Conservation (phyloP, 345 rosid genomes). For the Citrus trifoliata region DNA sequence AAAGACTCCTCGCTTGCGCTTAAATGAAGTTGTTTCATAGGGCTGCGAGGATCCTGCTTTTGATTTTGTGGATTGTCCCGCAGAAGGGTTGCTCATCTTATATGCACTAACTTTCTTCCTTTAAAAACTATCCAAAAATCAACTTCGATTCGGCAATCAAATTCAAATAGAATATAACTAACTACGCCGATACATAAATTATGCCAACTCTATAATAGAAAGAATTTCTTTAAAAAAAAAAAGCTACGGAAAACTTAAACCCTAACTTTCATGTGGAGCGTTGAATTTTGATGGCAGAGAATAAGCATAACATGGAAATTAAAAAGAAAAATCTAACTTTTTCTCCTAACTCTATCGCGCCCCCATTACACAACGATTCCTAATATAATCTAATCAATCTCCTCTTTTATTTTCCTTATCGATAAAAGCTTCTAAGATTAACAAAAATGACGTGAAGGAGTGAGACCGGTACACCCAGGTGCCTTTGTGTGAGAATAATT, state of each 20-base stretch:
- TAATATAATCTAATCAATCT: no score
- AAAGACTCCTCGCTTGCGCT: slow-evolving; percentile 81
- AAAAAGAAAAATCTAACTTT: not conserved
- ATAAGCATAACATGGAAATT: not conserved
- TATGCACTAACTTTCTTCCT: not conserved
- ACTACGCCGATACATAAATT: not conserved
- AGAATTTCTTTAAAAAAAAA: no score
- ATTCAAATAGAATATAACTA: not conserved
- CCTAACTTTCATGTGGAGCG: not conserved
- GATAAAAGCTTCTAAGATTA: no score
- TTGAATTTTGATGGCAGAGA: not conserved
- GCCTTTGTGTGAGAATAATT: no score
- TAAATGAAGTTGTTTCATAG: slow-evolving; percentile 53
- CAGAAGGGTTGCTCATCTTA: slow-evolving; percentile 38
- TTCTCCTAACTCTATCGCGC: not conserved
- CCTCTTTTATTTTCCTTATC: no score
- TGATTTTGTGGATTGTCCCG: slow-evolving; percentile 52
- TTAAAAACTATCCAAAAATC: not conserved
- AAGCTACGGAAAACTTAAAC: not conserved
- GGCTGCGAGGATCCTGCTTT: slow-evolving; percentile 67
- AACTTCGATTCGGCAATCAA: not conserved
- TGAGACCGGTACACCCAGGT: no score
- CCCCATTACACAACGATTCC: not conserved
- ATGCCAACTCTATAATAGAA: no score
- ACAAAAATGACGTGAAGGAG: no score